Conservation (phyloP, 257 asterid species). For the Linderniella brevidens region DNA sequence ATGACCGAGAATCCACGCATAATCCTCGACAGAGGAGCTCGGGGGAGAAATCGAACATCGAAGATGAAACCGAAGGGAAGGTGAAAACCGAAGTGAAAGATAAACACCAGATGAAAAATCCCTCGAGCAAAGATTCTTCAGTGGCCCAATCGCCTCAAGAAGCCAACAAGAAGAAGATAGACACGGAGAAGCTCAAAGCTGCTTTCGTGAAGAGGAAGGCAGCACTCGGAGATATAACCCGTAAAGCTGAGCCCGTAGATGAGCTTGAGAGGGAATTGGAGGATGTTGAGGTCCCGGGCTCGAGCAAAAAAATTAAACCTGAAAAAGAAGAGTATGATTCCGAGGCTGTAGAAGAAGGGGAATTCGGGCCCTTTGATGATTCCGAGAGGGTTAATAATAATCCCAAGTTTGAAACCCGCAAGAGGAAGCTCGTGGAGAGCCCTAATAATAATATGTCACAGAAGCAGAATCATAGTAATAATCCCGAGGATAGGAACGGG, state of each 20-base stretch:
- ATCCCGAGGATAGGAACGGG: conserved; percentile 31
- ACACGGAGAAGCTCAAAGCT: conserved; percentile 61
- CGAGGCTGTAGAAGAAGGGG: conserved; percentile 63
- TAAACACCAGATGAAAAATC: conserved; percentile 20
- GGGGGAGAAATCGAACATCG: conserved; percentile 13
- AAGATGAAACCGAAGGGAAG: conserved; percentile 17
- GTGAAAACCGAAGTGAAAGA: conserved; percentile 32
- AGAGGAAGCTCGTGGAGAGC: conserved; percentile 36
- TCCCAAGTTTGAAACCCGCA: conserved; percentile 30
- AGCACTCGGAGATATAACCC: conserved; percentile 37
- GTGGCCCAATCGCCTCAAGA: conserved; percentile 38
- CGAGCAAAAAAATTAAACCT: conserved; percentile 26
- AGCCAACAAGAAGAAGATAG: conserved; percentile 30
- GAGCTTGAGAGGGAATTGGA: conserved; percentile 73
- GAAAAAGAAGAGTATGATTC: conserved; percentile 17
- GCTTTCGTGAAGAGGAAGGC: conserved; percentile 47
- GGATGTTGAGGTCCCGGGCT: conserved; percentile 46
- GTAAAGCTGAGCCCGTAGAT: conserved; percentile 38
- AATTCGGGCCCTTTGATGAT: conserved; percentile 36
- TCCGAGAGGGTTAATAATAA: conserved; percentile 26
- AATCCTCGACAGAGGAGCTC: conserved; percentile 14
- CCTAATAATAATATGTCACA: conserved; percentile 18
- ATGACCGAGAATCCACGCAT: conserved; percentile 20
- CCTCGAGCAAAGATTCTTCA: conserved; percentile 23
- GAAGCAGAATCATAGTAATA: conserved; percentile 16